phyloP scores from a whole-genome alignment of 2,329 filamentous ascomycete genomes.

The Cladobotryum protrusum region DNA sequence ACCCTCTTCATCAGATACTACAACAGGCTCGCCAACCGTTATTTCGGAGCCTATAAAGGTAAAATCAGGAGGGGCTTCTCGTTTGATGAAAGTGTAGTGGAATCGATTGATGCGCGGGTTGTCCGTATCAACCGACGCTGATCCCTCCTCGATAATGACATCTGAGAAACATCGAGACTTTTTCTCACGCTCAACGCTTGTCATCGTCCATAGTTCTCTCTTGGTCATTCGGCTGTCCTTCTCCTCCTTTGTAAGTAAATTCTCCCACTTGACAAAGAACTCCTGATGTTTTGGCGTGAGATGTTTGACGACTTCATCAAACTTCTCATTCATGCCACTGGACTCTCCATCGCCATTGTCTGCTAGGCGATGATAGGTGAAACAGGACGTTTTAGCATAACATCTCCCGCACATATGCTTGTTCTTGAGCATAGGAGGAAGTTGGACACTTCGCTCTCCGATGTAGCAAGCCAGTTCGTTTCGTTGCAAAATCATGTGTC shows the following conservation, averaged over 20 bases:
- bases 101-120: constrained; percentile 86
- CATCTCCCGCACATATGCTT: constrained; percentile 78
- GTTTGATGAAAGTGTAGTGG: constrained; percentile 77
- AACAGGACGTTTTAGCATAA: constrained; percentile 86
- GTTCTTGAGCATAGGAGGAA: constrained; percentile 81
- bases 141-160: constrained; percentile 75
- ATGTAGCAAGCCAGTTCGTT: constrained; percentile 85
- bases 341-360: constrained; percentile 77
- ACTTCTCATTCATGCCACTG: constrained; percentile 75
- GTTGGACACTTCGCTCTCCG: constrained; percentile 67
- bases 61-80: constrained; percentile 53
- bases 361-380: constrained; percentile 85
- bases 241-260: constrained; percentile 88
- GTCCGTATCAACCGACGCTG: constrained; percentile 60
- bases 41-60: constrained; percentile 92
- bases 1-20: constrained; percentile 91
- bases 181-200: constrained; percentile 80
- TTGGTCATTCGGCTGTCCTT: constrained; percentile 81
- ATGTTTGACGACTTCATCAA: constrained; percentile 72
- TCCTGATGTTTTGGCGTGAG: constrained; percentile 67
- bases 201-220: constrained; percentile 92
- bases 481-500: constrained; percentile 94
- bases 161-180: constrained; percentile 85
- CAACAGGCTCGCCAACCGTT: constrained; percentile 79
- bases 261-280: constrained; percentile 95